These are phyloP conservation scores for Thelephora aurantiotincta DNA, from an alignment of 768 basidiomycete species.

Conservation along the genomic window DNA sequence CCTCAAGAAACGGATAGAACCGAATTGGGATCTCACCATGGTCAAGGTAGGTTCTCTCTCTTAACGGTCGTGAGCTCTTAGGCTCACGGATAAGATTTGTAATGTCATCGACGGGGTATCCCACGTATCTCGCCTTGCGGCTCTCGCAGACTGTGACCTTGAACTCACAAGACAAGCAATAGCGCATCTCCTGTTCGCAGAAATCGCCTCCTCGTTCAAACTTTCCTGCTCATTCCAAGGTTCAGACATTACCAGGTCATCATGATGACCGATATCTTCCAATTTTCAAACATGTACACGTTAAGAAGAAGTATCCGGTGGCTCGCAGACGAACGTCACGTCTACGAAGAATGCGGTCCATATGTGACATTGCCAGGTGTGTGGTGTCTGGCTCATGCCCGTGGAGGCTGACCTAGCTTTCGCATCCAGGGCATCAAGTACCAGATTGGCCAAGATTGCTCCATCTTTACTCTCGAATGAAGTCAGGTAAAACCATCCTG, in stretches of 20 bases:
- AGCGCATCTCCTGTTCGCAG: constrained; percentile 74
- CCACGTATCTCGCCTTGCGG: constrained; percentile 82
- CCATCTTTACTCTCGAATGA: constrained; percentile 74
- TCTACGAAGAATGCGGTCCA: constrained; percentile 81
- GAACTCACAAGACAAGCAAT: constrained; percentile 75
- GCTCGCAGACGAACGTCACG: constrained; percentile 74
- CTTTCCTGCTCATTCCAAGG: not conserved
- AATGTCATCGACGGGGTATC: constrained; percentile 82
- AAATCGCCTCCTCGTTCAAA: not conserved
- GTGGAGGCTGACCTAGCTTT: not conserved
- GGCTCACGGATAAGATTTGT: constrained; percentile 38
- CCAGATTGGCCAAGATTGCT: constrained; percentile 84
- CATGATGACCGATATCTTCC: constrained; percentile 95
- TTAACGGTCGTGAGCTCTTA: not conserved
- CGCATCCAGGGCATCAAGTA: constrained; percentile 32
- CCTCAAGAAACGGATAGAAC: constrained; percentile 64
- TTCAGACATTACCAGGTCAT: constrained; percentile 82
- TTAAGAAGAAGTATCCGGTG: constrained; percentile 76
- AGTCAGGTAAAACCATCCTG: constrained; percentile 67
- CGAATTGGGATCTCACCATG: constrained; percentile 95
- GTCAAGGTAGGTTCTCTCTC: constrained; percentile 39
- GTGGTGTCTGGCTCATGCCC: constrained; percentile 7
- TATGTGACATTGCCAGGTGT: constrained; percentile 75
- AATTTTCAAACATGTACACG: constrained; percentile 96
- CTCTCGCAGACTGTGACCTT: constrained; percentile 81